Conservation (phyloP, 768 basidiomycete genomes). For the Tylopilus sp. region DNA sequence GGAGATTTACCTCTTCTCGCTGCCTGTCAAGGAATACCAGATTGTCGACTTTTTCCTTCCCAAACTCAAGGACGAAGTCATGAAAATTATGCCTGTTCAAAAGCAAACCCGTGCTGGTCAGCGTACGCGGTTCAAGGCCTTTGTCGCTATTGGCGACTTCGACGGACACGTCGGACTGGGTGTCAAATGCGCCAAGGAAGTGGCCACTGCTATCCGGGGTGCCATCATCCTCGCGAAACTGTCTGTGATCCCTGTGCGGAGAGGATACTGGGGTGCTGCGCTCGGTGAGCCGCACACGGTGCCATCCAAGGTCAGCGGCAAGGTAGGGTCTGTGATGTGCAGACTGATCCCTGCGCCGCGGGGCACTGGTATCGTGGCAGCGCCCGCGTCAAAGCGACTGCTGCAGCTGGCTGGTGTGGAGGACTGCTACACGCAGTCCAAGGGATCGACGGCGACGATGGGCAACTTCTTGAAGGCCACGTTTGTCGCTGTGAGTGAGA, state of each 20-base stretch:
- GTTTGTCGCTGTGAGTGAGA: slow-evolving; percentile 73
- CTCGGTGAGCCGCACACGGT: slow-evolving; percentile 99
- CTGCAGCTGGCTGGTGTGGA: slow-evolving; percentile 97
- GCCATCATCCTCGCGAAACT: slow-evolving; percentile 99
- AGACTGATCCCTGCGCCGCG: slow-evolving; percentile 97
- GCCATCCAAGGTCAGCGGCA: slow-evolving; percentile 96
- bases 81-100: slow-evolving; percentile 99
- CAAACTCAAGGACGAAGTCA: slow-evolving; percentile 98
- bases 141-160: slow-evolving; percentile 98
- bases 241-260: slow-evolving; percentile 94
- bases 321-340: slow-evolving; percentile 99
- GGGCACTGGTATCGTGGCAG: slow-evolving; percentile 99
- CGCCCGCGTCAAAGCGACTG: slow-evolving; percentile 94
- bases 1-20: slow-evolving; percentile 99
- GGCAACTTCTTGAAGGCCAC: slow-evolving; percentile 99
- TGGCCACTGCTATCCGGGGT: slow-evolving; percentile 98
- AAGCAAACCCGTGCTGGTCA: slow-evolving; percentile 99
- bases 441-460: slow-evolving; percentile 98
- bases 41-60: slow-evolving; percentile 99
- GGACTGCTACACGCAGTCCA: slow-evolving; percentile 97
- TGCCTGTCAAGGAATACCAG: slow-evolving; percentile 99
- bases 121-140: slow-evolving; percentile 99
- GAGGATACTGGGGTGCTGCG: slow-evolving; percentile 99
- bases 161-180: slow-evolving; percentile 99
- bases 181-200: slow-evolving; percentile 99